Conservation (phyloP, 2,329 filamentous ascomycete genomes). For the Aaosphaeria arxii region DNA sequence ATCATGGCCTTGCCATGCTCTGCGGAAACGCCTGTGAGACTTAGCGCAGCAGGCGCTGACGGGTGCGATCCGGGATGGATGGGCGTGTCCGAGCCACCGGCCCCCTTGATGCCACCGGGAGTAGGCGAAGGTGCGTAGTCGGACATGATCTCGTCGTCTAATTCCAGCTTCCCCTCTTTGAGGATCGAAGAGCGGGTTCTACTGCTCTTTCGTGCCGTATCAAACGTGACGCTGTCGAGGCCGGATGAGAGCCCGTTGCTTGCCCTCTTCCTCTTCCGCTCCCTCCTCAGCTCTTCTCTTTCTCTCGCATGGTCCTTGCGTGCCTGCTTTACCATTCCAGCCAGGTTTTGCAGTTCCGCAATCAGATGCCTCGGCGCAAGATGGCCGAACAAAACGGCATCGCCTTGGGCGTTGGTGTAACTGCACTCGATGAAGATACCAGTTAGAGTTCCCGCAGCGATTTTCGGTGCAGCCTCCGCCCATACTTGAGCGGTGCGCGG, state of each 20-base stretch:
- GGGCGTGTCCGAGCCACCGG: constrained; percentile 21
- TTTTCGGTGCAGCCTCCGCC: constrained; percentile 83
- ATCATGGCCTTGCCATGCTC: constrained; percentile 27
- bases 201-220: constrained; percentile 12
- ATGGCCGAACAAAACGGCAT: constrained; percentile 82
- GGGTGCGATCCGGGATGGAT: constrained; percentile 5
- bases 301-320: constrained; percentile 31
- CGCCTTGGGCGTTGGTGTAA: constrained; percentile 76
- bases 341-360: constrained; percentile 71
- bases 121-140: constrained; percentile 20
- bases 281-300: constrained; percentile 38
- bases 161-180: constrained; percentile 9
- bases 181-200: constrained; percentile 7
- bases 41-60: constrained; percentile 21
- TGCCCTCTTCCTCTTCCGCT: constrained; percentile 64
- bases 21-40: constrained; percentile 16
- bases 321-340: constrained; percentile 63
- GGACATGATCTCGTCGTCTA: constrained; percentile 26
- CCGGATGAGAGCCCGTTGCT: constrained; percentile 28
- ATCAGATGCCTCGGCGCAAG: constrained; percentile 80
- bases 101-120: constrained; percentile 4
- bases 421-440: constrained; percentile 96
- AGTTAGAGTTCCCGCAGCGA: constrained; percentile 66
- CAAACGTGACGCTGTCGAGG: constrained; percentile 4
- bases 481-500: constrained; percentile 82